Conservation (phyloP, 495 filamentous ascomycete species). For the Aspergillus carlsbadensis region DNA sequence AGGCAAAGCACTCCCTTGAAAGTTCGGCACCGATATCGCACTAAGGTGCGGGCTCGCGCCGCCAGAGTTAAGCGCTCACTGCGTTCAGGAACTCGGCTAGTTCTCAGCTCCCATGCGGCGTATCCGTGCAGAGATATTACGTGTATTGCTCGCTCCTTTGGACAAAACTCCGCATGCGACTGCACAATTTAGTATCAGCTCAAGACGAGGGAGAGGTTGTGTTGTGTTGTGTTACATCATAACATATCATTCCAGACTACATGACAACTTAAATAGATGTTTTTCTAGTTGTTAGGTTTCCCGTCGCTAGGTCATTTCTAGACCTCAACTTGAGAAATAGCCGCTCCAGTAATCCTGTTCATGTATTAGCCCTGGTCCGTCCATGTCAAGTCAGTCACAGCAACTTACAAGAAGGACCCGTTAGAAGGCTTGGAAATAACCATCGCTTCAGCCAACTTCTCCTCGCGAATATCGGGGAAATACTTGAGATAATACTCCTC, state of each 20-base stretch:
- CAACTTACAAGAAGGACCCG: conserved; percentile 47
- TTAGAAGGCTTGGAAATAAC: conserved; percentile 81
- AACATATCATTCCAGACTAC: neutral
- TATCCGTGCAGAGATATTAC: too few species aligned
- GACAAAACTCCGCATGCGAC: too few species aligned
- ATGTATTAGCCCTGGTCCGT: conserved; percentile 14
- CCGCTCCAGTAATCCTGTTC: conserved; percentile 41
- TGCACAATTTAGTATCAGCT: too few species aligned
- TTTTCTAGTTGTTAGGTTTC: neutral
- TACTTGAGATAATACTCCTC: conserved; percentile 77
- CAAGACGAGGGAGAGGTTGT: too few species aligned
- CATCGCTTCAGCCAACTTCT: conserved; percentile 75
- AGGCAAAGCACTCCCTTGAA: too few species aligned
- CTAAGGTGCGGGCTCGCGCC: too few species aligned
- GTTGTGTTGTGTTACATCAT: conserved; percentile 1
- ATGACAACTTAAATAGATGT: conserved; percentile 3
- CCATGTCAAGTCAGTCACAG: neutral
- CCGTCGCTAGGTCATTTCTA: conserved; percentile 10
- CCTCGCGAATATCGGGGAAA: conserved; percentile 66
- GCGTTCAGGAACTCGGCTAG: too few species aligned
- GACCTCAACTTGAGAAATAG: conserved; percentile 38
- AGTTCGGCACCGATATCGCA: too few species aligned
- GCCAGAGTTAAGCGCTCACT: too few species aligned
- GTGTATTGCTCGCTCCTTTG: too few species aligned
- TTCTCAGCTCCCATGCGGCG: too few species aligned